A percentile compares a stretch with the other conserved stretches of the same genome.
Conservation (phyloP, 345 rosid genomes). For the Eucalyptus cloeziana region DNA sequence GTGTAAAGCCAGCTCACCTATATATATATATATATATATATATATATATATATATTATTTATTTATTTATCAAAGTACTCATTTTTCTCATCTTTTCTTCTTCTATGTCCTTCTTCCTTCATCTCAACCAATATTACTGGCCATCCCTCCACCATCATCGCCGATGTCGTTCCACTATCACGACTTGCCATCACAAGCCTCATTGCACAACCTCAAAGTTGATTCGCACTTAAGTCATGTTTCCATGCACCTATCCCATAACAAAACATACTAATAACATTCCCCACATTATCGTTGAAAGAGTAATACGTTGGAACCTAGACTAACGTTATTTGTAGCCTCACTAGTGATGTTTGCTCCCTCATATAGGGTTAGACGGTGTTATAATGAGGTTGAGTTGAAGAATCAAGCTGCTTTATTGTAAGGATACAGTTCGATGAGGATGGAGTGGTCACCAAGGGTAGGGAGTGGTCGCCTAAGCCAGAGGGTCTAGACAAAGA, state of each 20-base stretch:
- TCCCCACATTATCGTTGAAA: background rate
- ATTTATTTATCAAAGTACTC: background rate
- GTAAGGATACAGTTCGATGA: no score
- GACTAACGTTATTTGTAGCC: no score
- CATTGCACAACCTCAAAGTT: background rate
- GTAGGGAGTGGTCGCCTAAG: no score
- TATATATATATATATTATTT: no score
- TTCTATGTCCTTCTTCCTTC: background rate
- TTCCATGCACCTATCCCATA: background rate
- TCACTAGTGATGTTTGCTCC: no score
- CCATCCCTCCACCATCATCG: background rate
- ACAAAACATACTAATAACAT: background rate
- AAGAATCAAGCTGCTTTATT: background rate
- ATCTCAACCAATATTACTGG: background rate
- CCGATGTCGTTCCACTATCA: background rate
- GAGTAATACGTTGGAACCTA: no score
- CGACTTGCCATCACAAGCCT: background rate
- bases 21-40: no score
- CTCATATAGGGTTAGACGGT: no score
- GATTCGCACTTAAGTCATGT: background rate
- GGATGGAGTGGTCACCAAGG: no score
- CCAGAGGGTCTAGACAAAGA: no score
- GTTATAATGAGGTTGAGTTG: background rate
- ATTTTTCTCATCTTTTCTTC: background rate
- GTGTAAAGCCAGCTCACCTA: background rate